Base-by-base conservation (phyloP, 306 rosid genomes). In the Prunus mongolica region DNA sequence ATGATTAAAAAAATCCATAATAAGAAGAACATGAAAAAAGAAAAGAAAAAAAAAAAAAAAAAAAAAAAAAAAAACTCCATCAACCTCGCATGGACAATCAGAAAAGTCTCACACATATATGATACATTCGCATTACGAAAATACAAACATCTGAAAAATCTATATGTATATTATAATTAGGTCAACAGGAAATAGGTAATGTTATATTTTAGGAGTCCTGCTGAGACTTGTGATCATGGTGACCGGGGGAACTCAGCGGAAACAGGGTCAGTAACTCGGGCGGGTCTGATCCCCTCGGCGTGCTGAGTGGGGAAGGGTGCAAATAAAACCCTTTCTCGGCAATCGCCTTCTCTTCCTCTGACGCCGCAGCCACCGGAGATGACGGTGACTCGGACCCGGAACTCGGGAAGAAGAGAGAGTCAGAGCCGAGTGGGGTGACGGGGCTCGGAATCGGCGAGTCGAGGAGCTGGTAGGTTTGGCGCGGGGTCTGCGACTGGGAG, bases 191-290 rank as follows among this genome's bases (percentile, higher is more conserved):
- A 12, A 38, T 34, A 28, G 11, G 67, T 63, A 63, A 60, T 0
- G 13, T 65, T 38, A 65, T 27, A 32, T 32, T 65, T 34, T 34
- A 65, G 50, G 69, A 24, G 10, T 27, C 1, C 52, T 13, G 65
- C 58, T 58, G 27, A 27, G 74, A 52, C 9, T 70, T 55, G 24
- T 38, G 74, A 12, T 45, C 28, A 27, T 1, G 70, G 16, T 67
- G 73, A 62, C 34, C 57, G 47, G 87, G 87, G 11, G 85, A 86
- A 67, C 78, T 78, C 71, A 84, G 27, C 45, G 89, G 89, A 38
- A 86, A 86, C 67, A 86, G 77, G 25, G 76, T 71, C 74, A 86
- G 76, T 50, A 86, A 83, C 81, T 83, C 80, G 13, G 89, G 89
- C 41, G 67, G 87, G 18, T 75, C 81, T 5, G 83, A 71, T 25